Evolutionary conservation across 768 basidiomycete species (phyloP).

Genomic region (Termitomyces sp.): DNA sequence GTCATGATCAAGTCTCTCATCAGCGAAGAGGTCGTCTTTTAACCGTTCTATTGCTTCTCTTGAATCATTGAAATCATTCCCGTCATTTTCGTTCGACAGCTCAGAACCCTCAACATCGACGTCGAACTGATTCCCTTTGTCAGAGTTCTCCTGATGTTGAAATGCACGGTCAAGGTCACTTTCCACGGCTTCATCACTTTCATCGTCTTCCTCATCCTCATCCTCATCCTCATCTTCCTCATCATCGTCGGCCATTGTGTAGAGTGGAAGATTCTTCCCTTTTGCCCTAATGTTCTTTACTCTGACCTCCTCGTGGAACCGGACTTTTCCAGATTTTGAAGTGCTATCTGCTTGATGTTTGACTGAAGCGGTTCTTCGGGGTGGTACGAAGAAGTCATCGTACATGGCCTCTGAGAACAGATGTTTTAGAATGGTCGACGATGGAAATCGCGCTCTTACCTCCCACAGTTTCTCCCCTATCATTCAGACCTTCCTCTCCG

Average conservation of each 20-base stretch:
- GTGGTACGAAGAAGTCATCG: conserved; percentile 76
- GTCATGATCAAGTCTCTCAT: conserved; percentile 48
- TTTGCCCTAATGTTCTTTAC: conserved; percentile 77
- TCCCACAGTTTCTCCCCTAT: conserved; percentile 31
- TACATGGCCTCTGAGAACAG: conserved; percentile 55
- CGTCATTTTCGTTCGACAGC: conserved; percentile 24
- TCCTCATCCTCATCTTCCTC: conserved; percentile 28
- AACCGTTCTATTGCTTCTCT: conserved; percentile 57
- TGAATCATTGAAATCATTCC: conserved; percentile 24
- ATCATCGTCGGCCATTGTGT: conserved; percentile 35
- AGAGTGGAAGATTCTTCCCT: conserved; percentile 58
- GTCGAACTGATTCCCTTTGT: conserved; percentile 20
- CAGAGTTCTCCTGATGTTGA: not conserved
- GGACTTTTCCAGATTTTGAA: conserved; percentile 43
- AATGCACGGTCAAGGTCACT: not conserved
- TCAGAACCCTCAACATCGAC: conserved; percentile 15
- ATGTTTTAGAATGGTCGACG: not conserved
- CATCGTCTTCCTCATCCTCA: conserved; percentile 16
- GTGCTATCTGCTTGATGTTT: conserved; percentile 13
- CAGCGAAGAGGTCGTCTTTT: conserved; percentile 76
- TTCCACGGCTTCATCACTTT: conserved; percentile 16
- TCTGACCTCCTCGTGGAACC: conserved; percentile 76
- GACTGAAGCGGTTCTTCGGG: conserved; percentile 21
- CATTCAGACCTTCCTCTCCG: conserved; percentile 39
- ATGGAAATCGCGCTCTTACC: conserved; percentile 27